Evolutionary conservation across 371 early-diverging fungal species (phyloP).

Genomic region (Amoeboradix gromovi): DNA sequence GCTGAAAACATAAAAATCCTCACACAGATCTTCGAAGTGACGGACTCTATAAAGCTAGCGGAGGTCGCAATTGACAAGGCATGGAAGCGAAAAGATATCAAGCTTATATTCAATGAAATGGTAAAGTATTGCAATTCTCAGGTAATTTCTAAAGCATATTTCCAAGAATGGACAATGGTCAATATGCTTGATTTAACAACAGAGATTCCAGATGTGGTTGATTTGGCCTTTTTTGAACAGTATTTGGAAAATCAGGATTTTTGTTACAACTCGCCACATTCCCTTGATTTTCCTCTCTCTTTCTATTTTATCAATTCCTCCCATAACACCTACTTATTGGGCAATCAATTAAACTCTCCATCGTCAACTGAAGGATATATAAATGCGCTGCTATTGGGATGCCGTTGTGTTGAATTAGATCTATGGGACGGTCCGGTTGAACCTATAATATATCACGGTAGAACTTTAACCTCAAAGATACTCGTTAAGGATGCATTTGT

Average conservation of each 20-base stretch:
- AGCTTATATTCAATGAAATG: background rate
- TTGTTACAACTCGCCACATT: background rate
- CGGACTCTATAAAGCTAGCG: background rate
- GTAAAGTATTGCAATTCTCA: background rate
- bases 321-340: conserved; percentile 49
- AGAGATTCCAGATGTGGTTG: background rate
- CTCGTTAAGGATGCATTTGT: conserved; percentile 40
- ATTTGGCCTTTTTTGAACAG: background rate
- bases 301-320: conserved; percentile 45
- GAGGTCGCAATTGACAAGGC: background rate
- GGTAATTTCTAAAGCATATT: background rate
- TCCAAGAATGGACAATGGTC: background rate
- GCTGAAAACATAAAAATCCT: background rate
- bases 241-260: background rate
- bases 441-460: conserved; percentile 1
- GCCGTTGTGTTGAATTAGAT: conserved; percentile 62
- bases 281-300: conserved; percentile 15
- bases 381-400: conserved; percentile 39
- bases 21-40: background rate
- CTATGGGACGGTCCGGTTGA: conserved; percentile 39
- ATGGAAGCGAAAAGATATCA: background rate
- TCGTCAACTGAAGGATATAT: conserved; percentile 48
- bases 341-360: conserved; percentile 38
- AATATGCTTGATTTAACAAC: background rate
- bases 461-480: conserved; percentile 25